Conservation (phyloP, 805 yeast species). For the Wickerhamomyces bisporus region DNA sequence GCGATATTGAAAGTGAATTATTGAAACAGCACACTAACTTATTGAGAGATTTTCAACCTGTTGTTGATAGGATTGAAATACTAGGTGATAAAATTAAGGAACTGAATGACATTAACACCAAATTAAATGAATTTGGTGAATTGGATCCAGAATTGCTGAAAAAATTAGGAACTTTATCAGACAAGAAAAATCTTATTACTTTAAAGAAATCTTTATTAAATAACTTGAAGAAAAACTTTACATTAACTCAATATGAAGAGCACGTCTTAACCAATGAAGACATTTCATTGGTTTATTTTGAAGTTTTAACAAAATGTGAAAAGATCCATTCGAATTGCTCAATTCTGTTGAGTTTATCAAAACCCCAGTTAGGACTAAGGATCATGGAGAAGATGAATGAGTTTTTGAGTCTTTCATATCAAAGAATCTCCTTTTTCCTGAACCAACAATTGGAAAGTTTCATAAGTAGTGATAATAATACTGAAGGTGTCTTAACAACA, state of each 20-base stretch:
- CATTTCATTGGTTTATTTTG: constrained; percentile 51
- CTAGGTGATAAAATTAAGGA: constrained; percentile 17
- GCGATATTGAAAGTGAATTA: constrained; percentile 56
- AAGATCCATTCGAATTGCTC: constrained; percentile 63
- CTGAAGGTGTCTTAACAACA: constrained; percentile 5
- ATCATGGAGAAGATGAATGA: constrained; percentile 55
- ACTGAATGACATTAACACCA: constrained; percentile 13
- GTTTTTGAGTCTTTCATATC: constrained; percentile 48
- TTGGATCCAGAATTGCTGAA: constrained; percentile 12
- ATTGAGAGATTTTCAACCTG: constrained; percentile 39
- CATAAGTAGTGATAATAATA: constrained; percentile 12
- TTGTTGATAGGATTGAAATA: constrained; percentile 36
- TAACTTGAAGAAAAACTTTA: constrained; percentile 55
- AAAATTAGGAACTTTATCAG: constrained; percentile 16
- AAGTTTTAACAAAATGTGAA: constrained; percentile 55
- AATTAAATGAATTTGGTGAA: constrained; percentile 11
- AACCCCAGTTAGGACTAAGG: constrained; percentile 58
- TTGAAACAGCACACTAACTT: constrained; percentile 50
- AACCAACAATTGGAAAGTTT: constrained; percentile 24
- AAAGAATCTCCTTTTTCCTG: constrained; percentile 43
- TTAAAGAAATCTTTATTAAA: constrained; percentile 48
- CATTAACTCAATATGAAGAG: constrained; percentile 68
- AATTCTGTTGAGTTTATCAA: constrained; percentile 62
- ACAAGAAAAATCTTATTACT: constrained; percentile 15
- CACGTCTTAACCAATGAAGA: constrained; percentile 43